A percentile compares a stretch with the other conserved stretches of the same genome.
These are phyloP conservation scores for Tothia fuscella DNA, from an alignment of 2,329 filamentous ascomycete genomes.

Conservation along the genomic window DNA sequence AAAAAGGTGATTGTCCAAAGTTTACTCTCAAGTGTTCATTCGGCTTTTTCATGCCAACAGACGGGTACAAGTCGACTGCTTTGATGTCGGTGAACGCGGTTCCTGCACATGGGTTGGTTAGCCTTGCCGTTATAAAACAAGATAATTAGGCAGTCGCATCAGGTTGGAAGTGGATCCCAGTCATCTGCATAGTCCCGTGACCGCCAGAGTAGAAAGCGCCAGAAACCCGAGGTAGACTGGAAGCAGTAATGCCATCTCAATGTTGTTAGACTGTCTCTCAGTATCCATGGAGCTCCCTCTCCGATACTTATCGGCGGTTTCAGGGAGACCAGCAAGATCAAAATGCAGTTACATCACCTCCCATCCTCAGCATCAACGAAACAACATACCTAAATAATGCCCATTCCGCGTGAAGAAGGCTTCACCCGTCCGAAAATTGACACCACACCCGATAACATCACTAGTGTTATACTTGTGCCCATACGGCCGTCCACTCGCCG, in stretches of 20 bases:
- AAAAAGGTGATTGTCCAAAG: conserved; percentile 62
- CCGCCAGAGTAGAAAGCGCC: neutral
- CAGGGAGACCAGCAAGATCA: too few species aligned
- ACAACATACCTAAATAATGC: conserved; percentile 38
- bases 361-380: neutral
- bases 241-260: too few species aligned
- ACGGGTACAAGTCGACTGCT: conserved; percentile 52
- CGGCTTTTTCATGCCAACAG: conserved; percentile 54
- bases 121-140: too few species aligned
- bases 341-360: too few species aligned
- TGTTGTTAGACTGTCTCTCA: too few species aligned
- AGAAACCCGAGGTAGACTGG: too few species aligned
- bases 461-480: conserved; percentile 46
- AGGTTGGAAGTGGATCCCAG: too few species aligned
- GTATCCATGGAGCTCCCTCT: too few species aligned
- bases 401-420: conserved; percentile 59
- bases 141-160: too few species aligned
- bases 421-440: conserved; percentile 49
- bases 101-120: conserved; percentile 37
- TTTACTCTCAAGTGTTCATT: conserved; percentile 48
- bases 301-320: too few species aligned
- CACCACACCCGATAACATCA: conserved; percentile 52
- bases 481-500: conserved; percentile 44
- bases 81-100: conserved; percentile 57
- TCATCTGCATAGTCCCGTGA: too few species aligned